These are phyloP conservation scores for Alternaria arbusti DNA, from an alignment of 2,329 filamentous ascomycete species.

Conservation along the genomic window DNA sequence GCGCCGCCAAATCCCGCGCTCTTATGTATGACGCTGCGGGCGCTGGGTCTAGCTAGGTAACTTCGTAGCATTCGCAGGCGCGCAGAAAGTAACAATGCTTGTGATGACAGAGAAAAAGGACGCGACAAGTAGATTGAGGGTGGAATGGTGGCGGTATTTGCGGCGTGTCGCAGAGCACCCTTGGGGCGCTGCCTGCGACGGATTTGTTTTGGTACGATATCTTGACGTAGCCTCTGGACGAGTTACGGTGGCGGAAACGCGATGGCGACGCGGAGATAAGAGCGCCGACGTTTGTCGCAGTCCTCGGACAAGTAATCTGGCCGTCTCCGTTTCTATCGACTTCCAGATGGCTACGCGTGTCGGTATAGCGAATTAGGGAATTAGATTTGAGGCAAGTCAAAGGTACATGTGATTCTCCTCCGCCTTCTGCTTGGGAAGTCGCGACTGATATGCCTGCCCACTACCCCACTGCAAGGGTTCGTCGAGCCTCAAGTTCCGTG, in stretches of 20 bases:
- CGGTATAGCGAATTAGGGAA: not conserved
- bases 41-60: constrained; percentile 29
- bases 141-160: constrained; percentile 27
- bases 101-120: not conserved
- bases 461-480: not conserved
- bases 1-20: constrained; percentile 42
- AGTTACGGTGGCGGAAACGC: constrained; percentile 13
- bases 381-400: not conserved
- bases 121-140: not conserved
- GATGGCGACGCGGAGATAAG: constrained; percentile 20
- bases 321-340: constrained; percentile 5
- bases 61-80: constrained; percentile 47
- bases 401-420: not conserved
- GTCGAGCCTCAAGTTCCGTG: constrained; percentile 3
- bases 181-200: constrained; percentile 25
- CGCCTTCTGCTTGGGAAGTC: not conserved
- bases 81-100: constrained; percentile 2
- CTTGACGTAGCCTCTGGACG: constrained; percentile 32
- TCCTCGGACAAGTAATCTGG: constrained; percentile 15
- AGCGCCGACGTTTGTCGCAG: not conserved
- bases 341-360: not conserved
- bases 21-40: constrained; percentile 29
- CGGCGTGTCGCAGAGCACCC: constrained; percentile 17
- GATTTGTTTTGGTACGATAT: constrained; percentile 13
- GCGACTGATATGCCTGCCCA: not conserved